Conservation (phyloP, 192 early-diverging fungal species). For the Dissophora globulifera region DNA sequence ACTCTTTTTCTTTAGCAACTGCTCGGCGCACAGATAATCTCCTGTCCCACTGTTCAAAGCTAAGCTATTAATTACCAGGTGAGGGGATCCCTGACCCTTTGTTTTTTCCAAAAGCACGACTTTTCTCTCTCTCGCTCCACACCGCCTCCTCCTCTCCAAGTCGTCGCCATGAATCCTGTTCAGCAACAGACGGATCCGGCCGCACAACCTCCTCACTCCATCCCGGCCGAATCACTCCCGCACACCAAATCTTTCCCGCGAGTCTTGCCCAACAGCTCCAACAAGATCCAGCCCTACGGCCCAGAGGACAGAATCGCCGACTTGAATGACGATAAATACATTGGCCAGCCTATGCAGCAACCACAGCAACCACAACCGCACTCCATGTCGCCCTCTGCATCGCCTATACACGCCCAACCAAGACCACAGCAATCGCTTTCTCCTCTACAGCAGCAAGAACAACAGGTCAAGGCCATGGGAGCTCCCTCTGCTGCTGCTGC, state of each 20-base stretch:
- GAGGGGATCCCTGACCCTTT: neutral
- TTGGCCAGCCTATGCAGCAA: neutral
- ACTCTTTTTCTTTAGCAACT: too few species aligned
- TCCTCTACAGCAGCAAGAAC: conserved; percentile 3
- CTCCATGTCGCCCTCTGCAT: too few species aligned
- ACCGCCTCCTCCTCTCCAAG: neutral
- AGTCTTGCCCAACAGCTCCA: too few species aligned
- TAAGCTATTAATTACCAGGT: too few species aligned
- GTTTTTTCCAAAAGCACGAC: neutral
- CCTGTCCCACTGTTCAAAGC: too few species aligned
- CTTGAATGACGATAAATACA: neutral
- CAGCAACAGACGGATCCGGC: neutral
- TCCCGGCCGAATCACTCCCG: neutral
- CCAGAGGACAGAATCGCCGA: conserved; percentile 13
- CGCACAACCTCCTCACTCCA: conserved; percentile 18
- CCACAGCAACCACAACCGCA: conserved; percentile 4
- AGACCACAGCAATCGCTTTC: too few species aligned
- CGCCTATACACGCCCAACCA: conserved; percentile 3
- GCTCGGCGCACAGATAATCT: too few species aligned
- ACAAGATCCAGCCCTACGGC: conserved; percentile 16
- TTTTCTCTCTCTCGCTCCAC: neutral
- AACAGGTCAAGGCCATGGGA: neutral
- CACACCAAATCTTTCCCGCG: too few species aligned
- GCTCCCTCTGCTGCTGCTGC: neutral
- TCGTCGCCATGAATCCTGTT: conserved; percentile 6